Conservation (phyloP, 192 early-diverging fungal genomes). For the Ambispora gerdemannii region DNA sequence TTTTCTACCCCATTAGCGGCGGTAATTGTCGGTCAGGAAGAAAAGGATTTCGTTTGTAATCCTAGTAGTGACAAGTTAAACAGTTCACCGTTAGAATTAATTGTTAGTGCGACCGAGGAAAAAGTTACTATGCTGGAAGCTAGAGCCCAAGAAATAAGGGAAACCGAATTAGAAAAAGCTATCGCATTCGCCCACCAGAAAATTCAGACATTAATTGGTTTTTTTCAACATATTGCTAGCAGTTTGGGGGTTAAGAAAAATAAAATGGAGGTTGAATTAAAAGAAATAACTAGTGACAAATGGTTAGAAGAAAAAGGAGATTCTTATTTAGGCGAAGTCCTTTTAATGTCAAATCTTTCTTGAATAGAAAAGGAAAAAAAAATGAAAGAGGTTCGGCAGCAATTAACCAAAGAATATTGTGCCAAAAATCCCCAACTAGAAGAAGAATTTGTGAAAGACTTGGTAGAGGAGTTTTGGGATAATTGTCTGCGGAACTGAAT, state of each 20-base stretch:
- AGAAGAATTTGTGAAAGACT: conserved; percentile 15
- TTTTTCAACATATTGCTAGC: conserved; percentile 18
- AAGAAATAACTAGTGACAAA: background rate
- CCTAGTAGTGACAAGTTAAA: conserved; percentile 2
- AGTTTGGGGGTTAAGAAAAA: conserved; percentile 17
- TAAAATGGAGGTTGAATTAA: background rate
- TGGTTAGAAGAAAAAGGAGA: conserved; percentile 14
- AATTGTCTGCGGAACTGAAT: conserved; percentile 18
- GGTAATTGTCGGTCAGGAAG: conserved; percentile 1
- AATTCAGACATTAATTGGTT: conserved; percentile 5
- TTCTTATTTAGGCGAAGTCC: background rate
- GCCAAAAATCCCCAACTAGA: background rate
- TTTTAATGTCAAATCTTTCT: background rate
- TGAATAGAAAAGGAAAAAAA: conserved; percentile 26
- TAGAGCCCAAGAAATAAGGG: background rate
- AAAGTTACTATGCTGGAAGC: conserved; percentile 18
- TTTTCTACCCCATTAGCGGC: conserved; percentile 10
- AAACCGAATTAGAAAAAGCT: background rate
- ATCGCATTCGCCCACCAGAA: conserved; percentile 1
- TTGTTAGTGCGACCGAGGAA: conserved; percentile 9
- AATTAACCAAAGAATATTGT: conserved; percentile 14
- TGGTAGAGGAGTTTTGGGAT: conserved; percentile 3
- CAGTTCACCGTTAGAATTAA: conserved; percentile 7
- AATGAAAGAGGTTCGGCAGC: conserved; percentile 10
- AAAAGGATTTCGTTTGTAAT: conserved; percentile 3